Evolutionary conservation across 2,329 filamentous ascomycete genomes (phyloP), one percentile per base, ranked within the genome.

Genomic region (Xylariaceae sp.): DNA sequence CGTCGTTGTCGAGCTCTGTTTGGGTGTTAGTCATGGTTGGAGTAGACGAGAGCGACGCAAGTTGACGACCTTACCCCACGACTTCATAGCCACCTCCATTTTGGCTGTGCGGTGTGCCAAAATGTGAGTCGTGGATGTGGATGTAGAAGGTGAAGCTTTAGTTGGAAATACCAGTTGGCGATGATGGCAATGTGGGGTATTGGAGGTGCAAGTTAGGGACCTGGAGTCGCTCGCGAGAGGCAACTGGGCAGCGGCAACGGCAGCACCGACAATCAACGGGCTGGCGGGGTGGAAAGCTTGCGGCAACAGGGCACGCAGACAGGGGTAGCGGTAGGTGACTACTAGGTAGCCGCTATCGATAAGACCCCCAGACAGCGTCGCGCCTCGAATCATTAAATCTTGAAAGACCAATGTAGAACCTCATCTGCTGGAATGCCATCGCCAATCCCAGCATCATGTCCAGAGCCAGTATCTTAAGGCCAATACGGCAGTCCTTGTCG

Each of bases 1-100:
- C 77, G 55, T 87, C 85, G 71, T 96, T 96, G 69, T 96, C 90
- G 67, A 94, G 83, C 80, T 96, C 93, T 96, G 55, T 38, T 48
- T 39, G 31, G 48, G 51, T 28, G 22, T 28, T 7, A 28, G 22
- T 28, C 19, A 50, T 31, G 57, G 62, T 61, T 61, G 58, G 52
- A 19, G 34, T 10, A 28, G 16, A 11, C 43, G 13, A 14, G 28
- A 56, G 42, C 14, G 44, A 18, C 36, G 31, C 13, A 43, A 51
- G 45, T 18, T 48, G 59, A 48, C 19, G 33, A 36, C 17, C 71
- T 68, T 71, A 84, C 83, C 82, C 83, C 83, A 86, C 50, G 80
- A 78, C 68, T 79, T 80, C 69, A 78, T 77, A 56, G 81, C 78
- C 63, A 73, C 70, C 61, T 81, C 77, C 80, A 83, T 83, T 60